Base-by-base conservation (phyloP, 495 filamentous ascomycete genomes). In the Penicillium canescens region DNA sequence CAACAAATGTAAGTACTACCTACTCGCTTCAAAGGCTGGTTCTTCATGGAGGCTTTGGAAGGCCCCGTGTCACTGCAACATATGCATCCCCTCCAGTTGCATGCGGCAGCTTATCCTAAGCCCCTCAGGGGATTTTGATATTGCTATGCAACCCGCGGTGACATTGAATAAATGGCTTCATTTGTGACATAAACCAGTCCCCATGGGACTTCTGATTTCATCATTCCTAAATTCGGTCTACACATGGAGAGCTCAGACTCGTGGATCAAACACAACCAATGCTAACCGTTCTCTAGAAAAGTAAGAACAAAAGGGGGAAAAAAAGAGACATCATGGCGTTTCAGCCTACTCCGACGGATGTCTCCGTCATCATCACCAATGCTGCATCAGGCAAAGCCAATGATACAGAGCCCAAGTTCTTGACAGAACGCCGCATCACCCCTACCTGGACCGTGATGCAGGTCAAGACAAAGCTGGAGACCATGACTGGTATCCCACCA, bases 401-500 rank as follows among this genome's bases (percentile, higher is more conserved):
- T 57, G 79, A 93, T 33, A 82, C 87, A 50, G 81, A 96, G 54
- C 85, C 91, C 26, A 86, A 86, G 67, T 82, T 91, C 28, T 60
- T 76, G 26, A 89, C 90, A 33, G 94, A 98, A 66, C 87, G 93
- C 44, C 88, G 94, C 58, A 82, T 98, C 68, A 91, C 89, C 8
- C 92, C 93, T 3, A 89, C 92, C 61, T 98, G 95, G 94, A 88
- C 86, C 52, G 88, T 98, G 61, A 70, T 82, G 28, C 87, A 91
- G 62, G 79, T 97, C 50, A 98, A 96, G 72, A 71, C 77, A 20
- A 96, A 96, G 72, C 83, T 98, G 39, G 92, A 97, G 66, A 88
- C 92, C 54, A 84, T 98, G 74, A 98, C 94, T 2, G 94, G 94
- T 46, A 83, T 98, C 14, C 91, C 94, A 2, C 89, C 91, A 10